phyloP scores from a whole-genome alignment of 2,329 filamentous ascomycete genomes.

The Camillea tinctor region DNA sequence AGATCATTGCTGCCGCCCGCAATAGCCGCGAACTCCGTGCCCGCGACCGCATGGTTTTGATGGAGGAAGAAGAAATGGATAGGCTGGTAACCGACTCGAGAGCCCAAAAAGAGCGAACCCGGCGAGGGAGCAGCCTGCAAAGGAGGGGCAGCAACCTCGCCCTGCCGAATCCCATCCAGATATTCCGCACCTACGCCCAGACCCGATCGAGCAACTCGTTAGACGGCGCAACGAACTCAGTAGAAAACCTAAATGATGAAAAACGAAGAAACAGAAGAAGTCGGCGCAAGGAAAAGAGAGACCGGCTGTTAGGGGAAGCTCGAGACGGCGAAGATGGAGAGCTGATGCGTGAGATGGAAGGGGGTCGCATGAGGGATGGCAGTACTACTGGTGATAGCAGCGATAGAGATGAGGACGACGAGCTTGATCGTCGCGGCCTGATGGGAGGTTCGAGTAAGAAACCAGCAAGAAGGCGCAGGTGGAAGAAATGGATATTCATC shows the following conservation, averaged over 20 bases:
- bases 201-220: conserved; percentile 37
- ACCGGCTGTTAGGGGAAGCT: conserved; percentile 51
- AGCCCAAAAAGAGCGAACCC: conserved; percentile 39
- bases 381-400: conserved; percentile 62
- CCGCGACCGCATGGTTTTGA: conserved; percentile 67
- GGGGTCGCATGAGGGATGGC: conserved; percentile 68
- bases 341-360: conserved; percentile 76
- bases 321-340: conserved; percentile 67
- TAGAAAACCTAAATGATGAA: conserved; percentile 49
- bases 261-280: conserved; percentile 50
- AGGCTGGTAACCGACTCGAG: conserved; percentile 55
- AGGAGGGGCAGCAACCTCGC: conserved; percentile 45
- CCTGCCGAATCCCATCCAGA: conserved; percentile 47
- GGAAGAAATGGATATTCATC: conserved; percentile 54
- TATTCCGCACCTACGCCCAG: conserved; percentile 41
- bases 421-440: conserved; percentile 54
- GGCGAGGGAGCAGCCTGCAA: conserved; percentile 46
- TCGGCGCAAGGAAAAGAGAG: conserved; percentile 53
- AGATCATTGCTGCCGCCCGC: conserved; percentile 62
- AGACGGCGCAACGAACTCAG: conserved; percentile 43
- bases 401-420: conserved; percentile 58
- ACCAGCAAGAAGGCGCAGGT: conserved; percentile 49
- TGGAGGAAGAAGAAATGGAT: conserved; percentile 73
- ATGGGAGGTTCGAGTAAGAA: conserved; percentile 48
- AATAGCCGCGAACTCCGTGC: conserved; percentile 68